These are phyloP conservation scores for Daldinia concentrica DNA, from an alignment of 495 filamentous ascomycete species.

Conservation along the genomic window DNA sequence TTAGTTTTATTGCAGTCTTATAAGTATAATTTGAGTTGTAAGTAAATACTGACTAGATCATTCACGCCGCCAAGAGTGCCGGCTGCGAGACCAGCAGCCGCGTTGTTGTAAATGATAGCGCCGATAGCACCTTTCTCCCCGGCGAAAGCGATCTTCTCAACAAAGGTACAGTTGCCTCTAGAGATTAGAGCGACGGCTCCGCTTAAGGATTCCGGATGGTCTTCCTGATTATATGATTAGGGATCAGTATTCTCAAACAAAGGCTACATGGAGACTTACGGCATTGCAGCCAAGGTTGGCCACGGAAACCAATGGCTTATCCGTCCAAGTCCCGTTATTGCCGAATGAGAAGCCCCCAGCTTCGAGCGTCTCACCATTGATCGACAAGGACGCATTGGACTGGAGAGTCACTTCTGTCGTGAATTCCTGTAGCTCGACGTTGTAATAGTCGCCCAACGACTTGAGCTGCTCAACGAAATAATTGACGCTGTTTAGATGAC, in stretches of 20 bases:
- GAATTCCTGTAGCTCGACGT: conserved; percentile 68
- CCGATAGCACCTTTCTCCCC: conserved; percentile 67
- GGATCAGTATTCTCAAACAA: background rate
- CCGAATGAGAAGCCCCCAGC: conserved; percentile 53
- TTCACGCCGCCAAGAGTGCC: conserved; percentile 65
- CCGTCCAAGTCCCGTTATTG: conserved; percentile 55
- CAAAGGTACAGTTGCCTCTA: conserved; percentile 70
- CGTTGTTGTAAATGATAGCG: conserved; percentile 74
- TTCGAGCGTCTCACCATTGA: conserved; percentile 44
- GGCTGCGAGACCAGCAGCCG: conserved; percentile 53
- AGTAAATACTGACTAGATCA: conserved; percentile 44
- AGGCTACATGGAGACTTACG: conserved; percentile 36
- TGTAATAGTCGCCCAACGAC: conserved; percentile 63
- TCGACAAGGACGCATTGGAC: conserved; percentile 47
- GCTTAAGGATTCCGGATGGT: conserved; percentile 63
- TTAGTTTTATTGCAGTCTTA: conserved; percentile 5
- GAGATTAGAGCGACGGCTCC: conserved; percentile 70
- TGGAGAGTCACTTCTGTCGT: conserved; percentile 48
- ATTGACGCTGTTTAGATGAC: conserved; percentile 71
- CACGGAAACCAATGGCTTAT: conserved; percentile 56
- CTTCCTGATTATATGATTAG: conserved; percentile 46
- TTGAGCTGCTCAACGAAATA: conserved; percentile 65
- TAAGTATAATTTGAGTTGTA: background rate
- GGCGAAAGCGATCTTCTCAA: conserved; percentile 66
- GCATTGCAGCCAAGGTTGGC: conserved; percentile 65